phyloP scores from a whole-genome alignment of 2,329 filamentous ascomycete species.

The Sclerotinia subarctica region DNA sequence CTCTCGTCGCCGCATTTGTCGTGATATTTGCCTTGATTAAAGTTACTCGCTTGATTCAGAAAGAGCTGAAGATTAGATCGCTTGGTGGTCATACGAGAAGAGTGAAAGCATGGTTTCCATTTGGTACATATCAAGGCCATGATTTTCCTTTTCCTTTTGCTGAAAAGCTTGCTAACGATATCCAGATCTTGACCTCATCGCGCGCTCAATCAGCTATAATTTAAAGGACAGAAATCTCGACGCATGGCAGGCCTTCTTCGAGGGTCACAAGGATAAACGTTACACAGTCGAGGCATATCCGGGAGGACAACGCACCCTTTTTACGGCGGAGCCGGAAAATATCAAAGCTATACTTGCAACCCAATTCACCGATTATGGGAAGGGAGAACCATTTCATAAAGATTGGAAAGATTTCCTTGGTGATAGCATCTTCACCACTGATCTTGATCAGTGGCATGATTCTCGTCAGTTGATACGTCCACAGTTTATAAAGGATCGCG shows the following conservation, averaged over 20 bases:
- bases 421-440: slow-evolving; percentile 75
- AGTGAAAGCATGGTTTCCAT: slow-evolving; percentile 44
- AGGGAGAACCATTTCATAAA: slow-evolving; percentile 69
- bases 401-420: slow-evolving; percentile 77
- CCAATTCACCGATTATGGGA: slow-evolving; percentile 82
- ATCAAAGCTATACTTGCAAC: slow-evolving; percentile 87
- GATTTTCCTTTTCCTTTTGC: not conserved
- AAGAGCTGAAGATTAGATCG: slow-evolving; percentile 45
- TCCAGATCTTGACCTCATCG: slow-evolving; percentile 62
- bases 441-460: slow-evolving; percentile 74
- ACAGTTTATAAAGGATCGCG: slow-evolving; percentile 80
- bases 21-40: slow-evolving; percentile 33
- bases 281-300: slow-evolving; percentile 57
- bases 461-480: slow-evolving; percentile 80
- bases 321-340: slow-evolving; percentile 83
- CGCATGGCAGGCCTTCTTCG: slow-evolving; percentile 55
- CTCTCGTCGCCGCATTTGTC: slow-evolving; percentile 38
- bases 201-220: not conserved
- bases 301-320: slow-evolving; percentile 43
- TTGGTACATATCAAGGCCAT: slow-evolving; percentile 41
- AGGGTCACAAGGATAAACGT: slow-evolving; percentile 31
- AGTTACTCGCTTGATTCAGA: slow-evolving; percentile 40
- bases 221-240: slow-evolving; percentile 54
- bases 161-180: not conserved
- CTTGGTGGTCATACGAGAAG: slow-evolving; percentile 45